Percentiles rank a stretch among this genome's conserved stretches.
Evolutionary conservation across 805 yeast species (phyloP).

Genomic region (Candida alai): DNA sequence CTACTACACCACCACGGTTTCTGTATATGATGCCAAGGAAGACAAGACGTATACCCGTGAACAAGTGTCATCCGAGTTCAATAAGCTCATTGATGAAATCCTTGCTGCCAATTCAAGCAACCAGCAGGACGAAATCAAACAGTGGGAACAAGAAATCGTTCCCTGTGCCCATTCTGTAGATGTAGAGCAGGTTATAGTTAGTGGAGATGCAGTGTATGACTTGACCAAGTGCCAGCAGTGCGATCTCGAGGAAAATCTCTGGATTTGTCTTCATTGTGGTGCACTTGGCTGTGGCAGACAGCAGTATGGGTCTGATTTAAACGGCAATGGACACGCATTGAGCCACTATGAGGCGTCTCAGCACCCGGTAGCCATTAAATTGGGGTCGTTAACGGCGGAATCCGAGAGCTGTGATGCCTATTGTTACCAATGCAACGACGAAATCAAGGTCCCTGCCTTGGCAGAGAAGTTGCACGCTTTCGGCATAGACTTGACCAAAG

Average conservation of each 20-base stretch:
- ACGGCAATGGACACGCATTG: slow-evolving; percentile 93
- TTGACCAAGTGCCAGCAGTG: slow-evolving; percentile 51
- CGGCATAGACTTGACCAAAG: slow-evolving; percentile 59
- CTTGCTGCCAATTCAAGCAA: slow-evolving; percentile 56
- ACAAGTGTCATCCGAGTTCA: slow-evolving; percentile 19
- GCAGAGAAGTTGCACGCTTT: slow-evolving; percentile 46
- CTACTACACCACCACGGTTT: slow-evolving; percentile 45
- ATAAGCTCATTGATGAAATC: slow-evolving; percentile 40
- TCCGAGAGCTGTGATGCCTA: slow-evolving; percentile 70
- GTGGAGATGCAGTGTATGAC: slow-evolving; percentile 18
- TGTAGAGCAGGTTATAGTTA: slow-evolving; percentile 45
- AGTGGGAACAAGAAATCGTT: slow-evolving; percentile 87
- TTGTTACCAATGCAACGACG: slow-evolving; percentile 88
- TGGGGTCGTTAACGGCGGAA: slow-evolving; percentile 80
- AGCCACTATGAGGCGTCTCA: slow-evolving; percentile 54
- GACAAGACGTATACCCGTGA: slow-evolving; percentile 24
- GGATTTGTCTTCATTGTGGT: slow-evolving; percentile 94
- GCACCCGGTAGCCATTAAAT: slow-evolving; percentile 84
- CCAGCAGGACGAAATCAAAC: slow-evolving; percentile 64
- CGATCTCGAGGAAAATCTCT: slow-evolving; percentile 69
- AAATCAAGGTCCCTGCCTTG: slow-evolving; percentile 68
- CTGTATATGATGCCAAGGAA: slow-evolving; percentile 36
- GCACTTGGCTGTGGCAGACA: slow-evolving; percentile 90
- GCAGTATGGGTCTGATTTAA: slow-evolving; percentile 82
- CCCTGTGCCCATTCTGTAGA: slow-evolving; percentile 74